Base-by-base conservation (phyloP, 208 protist genomes). In the Leishmania aethiopica region DNA sequence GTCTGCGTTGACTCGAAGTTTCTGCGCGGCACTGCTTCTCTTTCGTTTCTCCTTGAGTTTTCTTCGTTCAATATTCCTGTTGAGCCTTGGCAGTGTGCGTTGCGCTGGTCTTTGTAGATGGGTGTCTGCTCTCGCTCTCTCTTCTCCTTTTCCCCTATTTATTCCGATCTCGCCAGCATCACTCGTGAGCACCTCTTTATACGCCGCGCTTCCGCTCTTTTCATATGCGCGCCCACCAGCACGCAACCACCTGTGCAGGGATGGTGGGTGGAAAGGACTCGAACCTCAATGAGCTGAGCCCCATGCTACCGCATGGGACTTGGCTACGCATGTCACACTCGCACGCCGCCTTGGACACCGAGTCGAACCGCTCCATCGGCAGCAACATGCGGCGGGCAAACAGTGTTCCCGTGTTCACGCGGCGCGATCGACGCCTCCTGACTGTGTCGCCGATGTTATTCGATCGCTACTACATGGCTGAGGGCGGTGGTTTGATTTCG, bases 401-500 rank as follows among this genome's bases (percentile, higher is more conserved):
- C 71, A 90, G 87, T 81, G 69, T 86, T 5, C 87, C 87, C 0
- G 84, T 86, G 35, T 77, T 85, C 57, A 84, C 87, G 28, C 66
- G 78, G 25, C 81, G 81, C 28, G 71, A 81, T 51, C 75, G 77
- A 19, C 74, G 75, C 76, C 82, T 81, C 37, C 15, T 90, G 45
- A 83, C 83, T 22, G 73, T 93, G 37, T 92, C 91, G 5, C 88
- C 89, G 3, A 84, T 93, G 60, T 91, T 92, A 60, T 83, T 91
- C 75, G 59, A 80, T 73, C 86, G 82, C 49, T 84, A 83, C 40
- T 94, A 90, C 86, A 90, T 91, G 86, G 78, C 89, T 28, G 86
- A 90, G 69, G 82, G 88, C 35, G 94, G 91, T 37, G 88, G 88
- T 17, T 89, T 97, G 84, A 51, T 86, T 47, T 91, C 92, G 7